Conservation (phyloP, 179 eudicot genomes). For the Patellifolia procumbens region DNA sequence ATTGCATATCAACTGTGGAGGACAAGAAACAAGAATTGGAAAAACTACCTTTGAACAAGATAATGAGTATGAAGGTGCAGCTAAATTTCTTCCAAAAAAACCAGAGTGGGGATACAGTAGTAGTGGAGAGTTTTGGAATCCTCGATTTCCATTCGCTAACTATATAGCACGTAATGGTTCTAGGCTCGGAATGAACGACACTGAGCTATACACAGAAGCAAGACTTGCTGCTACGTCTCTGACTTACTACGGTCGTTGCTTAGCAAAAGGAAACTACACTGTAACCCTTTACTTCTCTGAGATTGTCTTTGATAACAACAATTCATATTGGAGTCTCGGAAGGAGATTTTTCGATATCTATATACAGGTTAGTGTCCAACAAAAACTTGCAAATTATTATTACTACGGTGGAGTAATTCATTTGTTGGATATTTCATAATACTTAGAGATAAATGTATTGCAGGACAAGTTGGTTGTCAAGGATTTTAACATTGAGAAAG, state of each 20-base stretch:
- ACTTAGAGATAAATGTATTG: not conserved
- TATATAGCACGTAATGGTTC: conserved; percentile 21
- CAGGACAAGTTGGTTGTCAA: conserved; percentile 32
- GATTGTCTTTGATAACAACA: conserved; percentile 25
- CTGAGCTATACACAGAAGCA: conserved; percentile 30
- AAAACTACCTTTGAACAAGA: conserved; percentile 30
- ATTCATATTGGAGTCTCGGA: conserved; percentile 27
- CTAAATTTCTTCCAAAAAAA: conserved; percentile 22
- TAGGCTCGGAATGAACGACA: conserved; percentile 13
- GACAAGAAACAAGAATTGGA: conserved; percentile 23
- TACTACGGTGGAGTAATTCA: no score
- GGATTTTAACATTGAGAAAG: conserved; percentile 31
- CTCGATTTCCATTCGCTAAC: not conserved
- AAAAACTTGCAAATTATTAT: not conserved
- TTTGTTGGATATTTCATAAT: not conserved
- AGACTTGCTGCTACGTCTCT: conserved; percentile 37
- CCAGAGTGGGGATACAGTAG: conserved; percentile 39
- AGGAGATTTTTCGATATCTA: conserved; percentile 33
- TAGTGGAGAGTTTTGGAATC: conserved; percentile 34
- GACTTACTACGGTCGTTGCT: conserved; percentile 38
- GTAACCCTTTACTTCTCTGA: conserved; percentile 35
- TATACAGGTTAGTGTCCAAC: conserved; percentile 23
- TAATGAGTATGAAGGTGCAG: conserved; percentile 28
- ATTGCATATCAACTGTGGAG: conserved; percentile 40
- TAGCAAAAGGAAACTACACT: conserved; percentile 30